These are phyloP conservation scores for Puccinia triticina DNA, from an alignment of 1,284 basidiomycete species.

Conservation along the genomic window DNA sequence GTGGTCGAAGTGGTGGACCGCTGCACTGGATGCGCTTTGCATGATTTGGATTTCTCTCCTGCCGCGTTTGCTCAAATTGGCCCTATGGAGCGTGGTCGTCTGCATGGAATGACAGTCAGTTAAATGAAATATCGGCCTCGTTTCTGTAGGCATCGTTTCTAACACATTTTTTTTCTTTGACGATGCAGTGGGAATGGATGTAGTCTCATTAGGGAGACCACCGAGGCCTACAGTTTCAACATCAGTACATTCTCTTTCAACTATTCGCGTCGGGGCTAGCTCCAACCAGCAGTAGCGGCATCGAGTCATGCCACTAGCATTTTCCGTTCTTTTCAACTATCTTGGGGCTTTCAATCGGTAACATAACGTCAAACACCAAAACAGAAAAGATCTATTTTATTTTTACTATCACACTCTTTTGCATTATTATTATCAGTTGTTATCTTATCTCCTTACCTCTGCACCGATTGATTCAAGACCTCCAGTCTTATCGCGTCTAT, in stretches of 20 bases:
- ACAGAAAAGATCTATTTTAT: not conserved
- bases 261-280: not conserved
- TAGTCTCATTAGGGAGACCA: not conserved
- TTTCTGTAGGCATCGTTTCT: not conserved
- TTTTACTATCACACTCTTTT: not conserved
- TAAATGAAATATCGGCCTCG: not conserved
- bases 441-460: not conserved
- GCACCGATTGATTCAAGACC: not conserved
- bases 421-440: not conserved
- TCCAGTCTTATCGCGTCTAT: not conserved
- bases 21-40: constrained; percentile 66
- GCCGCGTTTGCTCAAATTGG: constrained; percentile 65
- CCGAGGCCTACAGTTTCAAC: not conserved
- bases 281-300: not conserved
- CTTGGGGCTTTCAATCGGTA: not conserved
- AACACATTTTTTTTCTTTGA: not conserved
- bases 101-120: constrained; percentile 61
- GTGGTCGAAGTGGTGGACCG: constrained; percentile 68
- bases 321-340: not conserved
- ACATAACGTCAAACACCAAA: not conserved
- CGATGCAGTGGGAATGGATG: constrained; percentile 17
- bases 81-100: constrained; percentile 64
- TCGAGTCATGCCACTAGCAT: not conserved
- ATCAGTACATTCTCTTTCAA: not conserved
- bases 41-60: constrained; percentile 66